phyloP scores from a whole-genome alignment of 176 grass and related monocot species.

The Chrysopogon serrulatus region DNA sequence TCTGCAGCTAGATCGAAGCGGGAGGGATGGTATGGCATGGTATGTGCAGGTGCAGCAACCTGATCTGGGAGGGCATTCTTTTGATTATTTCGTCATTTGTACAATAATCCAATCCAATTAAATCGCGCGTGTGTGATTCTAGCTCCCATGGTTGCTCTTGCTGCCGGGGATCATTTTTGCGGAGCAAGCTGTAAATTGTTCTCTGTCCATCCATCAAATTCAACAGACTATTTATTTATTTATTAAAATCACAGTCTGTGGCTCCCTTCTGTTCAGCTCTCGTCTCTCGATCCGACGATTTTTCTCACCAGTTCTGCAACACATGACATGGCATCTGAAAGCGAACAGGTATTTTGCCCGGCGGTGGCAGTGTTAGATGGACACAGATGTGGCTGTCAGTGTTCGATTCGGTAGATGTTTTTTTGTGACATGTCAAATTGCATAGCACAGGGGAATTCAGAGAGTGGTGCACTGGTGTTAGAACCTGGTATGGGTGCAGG shows the following conservation, averaged over 20 bases:
- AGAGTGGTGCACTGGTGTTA: no score
- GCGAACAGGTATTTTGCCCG: no score
- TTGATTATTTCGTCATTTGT: background rate
- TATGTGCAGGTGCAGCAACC: no score
- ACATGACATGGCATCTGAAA: background rate
- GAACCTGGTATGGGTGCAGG: no score
- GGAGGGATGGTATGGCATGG: background rate
- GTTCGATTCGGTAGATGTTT: no score
- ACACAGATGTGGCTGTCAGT: no score
- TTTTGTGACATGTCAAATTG: no score
- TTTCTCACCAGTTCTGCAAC: background rate
- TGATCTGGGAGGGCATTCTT: background rate
- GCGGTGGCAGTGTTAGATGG: no score
- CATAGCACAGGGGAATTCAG: no score
- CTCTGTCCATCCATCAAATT: background rate
- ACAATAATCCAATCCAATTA: background rate
- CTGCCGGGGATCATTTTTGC: background rate
- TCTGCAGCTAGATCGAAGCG: slow-evolving; percentile 19
- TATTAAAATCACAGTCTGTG: background rate
- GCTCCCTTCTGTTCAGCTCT: background rate
- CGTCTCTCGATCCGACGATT: background rate
- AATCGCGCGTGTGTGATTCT: background rate
- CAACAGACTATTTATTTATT: background rate
- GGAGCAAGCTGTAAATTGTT: background rate
- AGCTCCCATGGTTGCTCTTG: background rate